Evolutionary conservation across 495 filamentous ascomycete species (phyloP), one percentile per base, ranked within the genome.

Genomic region (Penicillium longicatenatum): DNA sequence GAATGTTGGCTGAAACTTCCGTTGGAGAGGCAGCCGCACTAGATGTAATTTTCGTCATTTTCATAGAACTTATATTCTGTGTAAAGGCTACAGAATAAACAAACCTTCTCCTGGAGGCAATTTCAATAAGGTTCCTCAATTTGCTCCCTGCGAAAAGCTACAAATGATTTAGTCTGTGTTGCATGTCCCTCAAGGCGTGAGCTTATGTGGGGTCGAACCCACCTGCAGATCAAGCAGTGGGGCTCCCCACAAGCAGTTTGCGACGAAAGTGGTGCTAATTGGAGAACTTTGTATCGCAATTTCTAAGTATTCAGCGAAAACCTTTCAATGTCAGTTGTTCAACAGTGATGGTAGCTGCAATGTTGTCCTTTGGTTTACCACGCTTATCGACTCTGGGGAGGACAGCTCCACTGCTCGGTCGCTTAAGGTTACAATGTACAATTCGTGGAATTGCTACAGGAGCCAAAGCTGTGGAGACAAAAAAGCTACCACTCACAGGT

Each of bases 401-500:
- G 31, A 14, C 31, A 9, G 31, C 31, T 35, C 8, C 31, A 14
- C 12, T 35, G 31, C 8, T 35, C 12, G 31, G 10, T 2, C 31
- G 31, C 31, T 10, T 10, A 35, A 35, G 12, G 7, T 35, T 10
- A 35, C 31, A 14, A 35, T 35, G 31, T 14, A 10, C 12, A 10
- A 3, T 35, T 35, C 31, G 31, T 9, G 1, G 31, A 12, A 35
- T 35, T 14, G 31, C 31, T 35, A 35, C 31, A 14, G 31, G 31
- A 14, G 12, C 31, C 12, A 10, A 35, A 35, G 31, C 31, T 11
- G 31, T 14, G 10, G 31, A 35, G 9, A 35, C 6, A 3, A 35
- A 14, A 9, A 35, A 35, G 8, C 65, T 91, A 17, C 93, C 94
- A 16, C 77, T 97, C 61, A 83, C 89, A 20, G 94, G 94, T 8